A percentile compares a stretch with the other conserved stretches of the same genome.
phyloP scores from a whole-genome alignment of 2,329 filamentous ascomycete genomes.

The Xylaria hypoxylon region DNA sequence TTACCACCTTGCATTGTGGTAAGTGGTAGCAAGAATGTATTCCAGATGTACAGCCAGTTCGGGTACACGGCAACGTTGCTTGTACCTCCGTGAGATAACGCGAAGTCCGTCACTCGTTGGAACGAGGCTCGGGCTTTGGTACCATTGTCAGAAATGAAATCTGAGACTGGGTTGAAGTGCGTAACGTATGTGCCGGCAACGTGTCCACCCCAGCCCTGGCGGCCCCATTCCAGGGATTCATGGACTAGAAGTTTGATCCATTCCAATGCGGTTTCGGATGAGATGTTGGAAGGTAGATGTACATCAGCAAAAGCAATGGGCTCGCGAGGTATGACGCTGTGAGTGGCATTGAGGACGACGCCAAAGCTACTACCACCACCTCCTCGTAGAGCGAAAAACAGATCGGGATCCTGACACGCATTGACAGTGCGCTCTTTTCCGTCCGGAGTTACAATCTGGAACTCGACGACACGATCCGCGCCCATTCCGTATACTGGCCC shows the following conservation, averaged over 20 bases:
- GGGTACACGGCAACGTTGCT: slow-evolving; percentile 37
- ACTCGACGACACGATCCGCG: slow-evolving; percentile 61
- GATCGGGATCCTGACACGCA: slow-evolving; percentile 57
- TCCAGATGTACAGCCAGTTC: slow-evolving; percentile 37
- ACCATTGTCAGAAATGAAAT: slow-evolving; percentile 36
- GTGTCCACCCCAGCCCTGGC: slow-evolving; percentile 41
- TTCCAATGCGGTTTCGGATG: slow-evolving; percentile 34
- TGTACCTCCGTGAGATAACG: slow-evolving; percentile 37
- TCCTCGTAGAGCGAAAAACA: slow-evolving; percentile 42
- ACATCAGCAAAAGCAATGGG: slow-evolving; percentile 41
- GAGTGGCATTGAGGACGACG: slow-evolving; percentile 54
- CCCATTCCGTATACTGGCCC: slow-evolving; percentile 57
- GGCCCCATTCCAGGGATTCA: slow-evolving; percentile 40
- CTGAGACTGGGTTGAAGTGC: slow-evolving; percentile 38
- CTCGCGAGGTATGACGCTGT: slow-evolving; percentile 38
- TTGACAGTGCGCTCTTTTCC: slow-evolving; percentile 58
- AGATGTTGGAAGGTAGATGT: slow-evolving; percentile 39
- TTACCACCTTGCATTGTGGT: slow-evolving; percentile 32
- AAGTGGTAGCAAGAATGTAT: slow-evolving; percentile 35
- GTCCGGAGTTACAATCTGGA: slow-evolving; percentile 56
- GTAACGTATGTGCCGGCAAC: slow-evolving; percentile 40
- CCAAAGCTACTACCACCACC: slow-evolving; percentile 62
- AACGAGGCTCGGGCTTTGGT: slow-evolving; percentile 35
- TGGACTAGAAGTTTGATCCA: slow-evolving; percentile 39
- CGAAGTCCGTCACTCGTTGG: slow-evolving; percentile 37